Conservation (phyloP, 768 basidiomycete genomes). For the Amanita pallidorosea region DNA sequence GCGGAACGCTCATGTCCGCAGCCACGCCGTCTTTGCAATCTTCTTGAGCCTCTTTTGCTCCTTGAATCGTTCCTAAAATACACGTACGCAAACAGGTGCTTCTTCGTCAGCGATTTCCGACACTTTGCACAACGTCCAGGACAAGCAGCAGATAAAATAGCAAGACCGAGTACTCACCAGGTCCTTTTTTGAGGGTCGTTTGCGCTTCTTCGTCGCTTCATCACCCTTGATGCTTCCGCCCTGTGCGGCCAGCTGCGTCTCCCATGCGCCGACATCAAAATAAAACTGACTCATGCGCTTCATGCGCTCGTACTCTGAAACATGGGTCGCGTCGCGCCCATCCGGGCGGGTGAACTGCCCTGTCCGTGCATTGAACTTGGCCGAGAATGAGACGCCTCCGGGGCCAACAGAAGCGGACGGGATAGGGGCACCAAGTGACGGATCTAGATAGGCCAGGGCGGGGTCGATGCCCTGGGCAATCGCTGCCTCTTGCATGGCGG, state of each 20-base stretch:
- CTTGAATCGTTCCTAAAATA: constrained; percentile 64
- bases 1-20: constrained; percentile 42
- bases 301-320: constrained; percentile 74
- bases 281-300: constrained; percentile 84
- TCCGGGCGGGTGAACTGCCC: constrained; percentile 62
- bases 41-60: constrained; percentile 78
- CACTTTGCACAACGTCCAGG: not conserved
- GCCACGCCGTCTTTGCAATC: constrained; percentile 82
- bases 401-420: constrained; percentile 16
- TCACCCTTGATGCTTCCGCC: constrained; percentile 24
- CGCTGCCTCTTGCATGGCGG: constrained; percentile 58
- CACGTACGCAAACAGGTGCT: constrained; percentile 4
- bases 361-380: constrained; percentile 76
- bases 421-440: constrained; percentile 39
- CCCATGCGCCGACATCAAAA: constrained; percentile 79
- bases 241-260: constrained; percentile 48
- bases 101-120: constrained; percentile 5
- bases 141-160: constrained; percentile 3
- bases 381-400: constrained; percentile 37
- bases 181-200: constrained; percentile 74
- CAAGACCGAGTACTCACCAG: constrained; percentile 40
- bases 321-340: constrained; percentile 60
- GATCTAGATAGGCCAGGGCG: constrained; percentile 70
- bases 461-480: constrained; percentile 78
- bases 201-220: constrained; percentile 53